Evolutionary conservation across 352 stramenopile genomes (phyloP).

Genomic region (Globisporangium polare): DNA sequence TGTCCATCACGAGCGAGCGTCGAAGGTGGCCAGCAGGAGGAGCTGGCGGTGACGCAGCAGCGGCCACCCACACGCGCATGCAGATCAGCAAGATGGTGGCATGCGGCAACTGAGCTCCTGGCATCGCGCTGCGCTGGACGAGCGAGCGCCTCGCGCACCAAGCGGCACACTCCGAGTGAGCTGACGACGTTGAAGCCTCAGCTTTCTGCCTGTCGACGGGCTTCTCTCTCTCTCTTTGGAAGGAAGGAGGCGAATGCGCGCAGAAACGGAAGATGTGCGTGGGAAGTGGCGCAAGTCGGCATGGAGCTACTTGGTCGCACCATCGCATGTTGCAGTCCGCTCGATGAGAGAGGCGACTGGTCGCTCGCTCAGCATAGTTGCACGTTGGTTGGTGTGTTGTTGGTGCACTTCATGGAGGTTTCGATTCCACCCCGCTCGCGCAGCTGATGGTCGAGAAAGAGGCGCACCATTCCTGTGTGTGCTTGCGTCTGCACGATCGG

Average conservation of each 20-base stretch:
- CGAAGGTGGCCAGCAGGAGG: neutral
- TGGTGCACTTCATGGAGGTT: neutral
- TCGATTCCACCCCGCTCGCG: neutral
- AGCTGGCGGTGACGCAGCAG: neutral
- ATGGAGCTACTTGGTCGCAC: slow-evolving; percentile 1
- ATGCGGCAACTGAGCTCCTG: neutral
- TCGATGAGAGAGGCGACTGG: neutral
- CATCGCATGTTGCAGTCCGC: slow-evolving; percentile 8
- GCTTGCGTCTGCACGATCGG: neutral
- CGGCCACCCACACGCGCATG: no score
- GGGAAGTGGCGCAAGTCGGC: slow-evolving; percentile 6
- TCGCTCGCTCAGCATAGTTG: neutral
- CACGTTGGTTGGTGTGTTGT: no score
- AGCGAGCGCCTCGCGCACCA: neutral
- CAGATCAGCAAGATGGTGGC: neutral
- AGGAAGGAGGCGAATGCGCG: neutral
- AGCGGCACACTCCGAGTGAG: neutral
- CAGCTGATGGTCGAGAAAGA: neutral
- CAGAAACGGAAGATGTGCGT: neutral
- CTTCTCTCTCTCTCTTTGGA: no score
- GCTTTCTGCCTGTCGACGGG: no score
- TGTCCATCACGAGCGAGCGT: slow-evolving; percentile 8
- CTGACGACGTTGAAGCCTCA: neutral
- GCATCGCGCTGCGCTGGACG: neutral
- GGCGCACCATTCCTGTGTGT: no score